Evolutionary conservation across 768 basidiomycete genomes (phyloP), one percentile per base, ranked within the genome.

Genomic region (Butyriboletus loyo): DNA sequence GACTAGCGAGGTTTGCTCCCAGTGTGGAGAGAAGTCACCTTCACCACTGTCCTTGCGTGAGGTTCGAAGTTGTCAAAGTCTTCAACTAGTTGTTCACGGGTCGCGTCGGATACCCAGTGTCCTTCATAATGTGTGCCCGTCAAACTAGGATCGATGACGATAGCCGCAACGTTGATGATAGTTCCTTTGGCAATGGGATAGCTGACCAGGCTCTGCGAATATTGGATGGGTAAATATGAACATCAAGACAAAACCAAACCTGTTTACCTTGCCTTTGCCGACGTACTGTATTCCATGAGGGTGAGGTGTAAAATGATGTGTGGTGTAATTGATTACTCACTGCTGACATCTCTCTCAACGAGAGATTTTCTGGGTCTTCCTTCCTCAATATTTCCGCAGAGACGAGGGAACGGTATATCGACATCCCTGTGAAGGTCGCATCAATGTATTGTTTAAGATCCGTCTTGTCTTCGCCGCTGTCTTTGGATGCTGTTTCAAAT

Each of bases 391-490:
- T 48, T n/a, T 72, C 66, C 2, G 64, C 65, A 6, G 74, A 55
- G 24, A 78, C 57, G 21, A 78, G 57, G 4, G 53, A 63, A 5
- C 78, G 68, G 50, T 80, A 79, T 1, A 68, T 66, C 4, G 64
- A 49, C 4, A 67, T 69, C 8, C 80, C 80, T 1, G 72, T 77
- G 66, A 74, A 80, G 0, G 60, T 59, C 7, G 78, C 71, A 15
- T 67, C 51, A 0, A 59, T 43, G 14, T 54, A 56, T 13, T 61
- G 52, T 25, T 15, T 48, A 10, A 60, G 17, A 25, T 64, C 43
- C 1, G 25, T 9, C 11, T 38, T 7, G 38, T 32, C 36, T 1
- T 27, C 15, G 1, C 10, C 6, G 1, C 44, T 5, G 1, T 49
- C 54, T n/a, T 30, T n/a, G 6, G 54, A 58, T 2, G 55, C 63